Evolutionary conservation across 257 asterid genomes (phyloP), one percentile per base, ranked within the genome.

Genomic region (Solanum okadae): DNA sequence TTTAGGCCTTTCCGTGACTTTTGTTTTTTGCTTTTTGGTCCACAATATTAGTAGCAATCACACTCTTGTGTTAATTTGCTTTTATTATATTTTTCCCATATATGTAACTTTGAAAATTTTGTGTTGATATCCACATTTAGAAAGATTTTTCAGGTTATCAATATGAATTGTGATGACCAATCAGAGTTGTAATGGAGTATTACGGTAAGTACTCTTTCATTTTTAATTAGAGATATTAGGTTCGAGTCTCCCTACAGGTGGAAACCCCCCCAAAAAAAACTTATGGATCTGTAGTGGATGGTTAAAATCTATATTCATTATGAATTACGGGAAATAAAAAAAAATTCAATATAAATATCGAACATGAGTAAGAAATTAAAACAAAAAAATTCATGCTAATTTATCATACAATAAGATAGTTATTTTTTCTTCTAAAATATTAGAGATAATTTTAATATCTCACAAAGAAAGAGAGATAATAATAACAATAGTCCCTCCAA

Each of bases 221-320:
- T 20, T 56, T 3, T 56, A 7, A 20, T 56, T 18, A 56, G 65
- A 56, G 25, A 0, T 56, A 56, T 56, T 20, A 56, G 10, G 10
- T 20, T 56, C 5, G 25, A 56, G 11, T 56, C 25, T 20, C 10
- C 1, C 65, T 56, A 0, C 5, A 7, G 2, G 11, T 20, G 25
- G 1, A 56, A 56, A 56, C 6, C 3, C 61, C 23, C 16, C 5
- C 15, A 52, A 52, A 18, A 5, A 49, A 44, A 11, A 44, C 52
- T 56, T 6, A 56, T 56, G 11, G 0, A 18, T 5, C 0, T 1
- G 13, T 3, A 4, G 3, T 31, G n/a, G 5, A 71, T 16, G n/a
- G 0, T 70, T 70, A 31, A 15, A 15, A 29, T 6, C 3, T 8
- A 15, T 6, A 0, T 63, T 0, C 3, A 4, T 63, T 63, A 23